Evolutionary conservation across 148 eudicot species (phyloP).

Genomic region (Euryodendron excelsum): DNA sequence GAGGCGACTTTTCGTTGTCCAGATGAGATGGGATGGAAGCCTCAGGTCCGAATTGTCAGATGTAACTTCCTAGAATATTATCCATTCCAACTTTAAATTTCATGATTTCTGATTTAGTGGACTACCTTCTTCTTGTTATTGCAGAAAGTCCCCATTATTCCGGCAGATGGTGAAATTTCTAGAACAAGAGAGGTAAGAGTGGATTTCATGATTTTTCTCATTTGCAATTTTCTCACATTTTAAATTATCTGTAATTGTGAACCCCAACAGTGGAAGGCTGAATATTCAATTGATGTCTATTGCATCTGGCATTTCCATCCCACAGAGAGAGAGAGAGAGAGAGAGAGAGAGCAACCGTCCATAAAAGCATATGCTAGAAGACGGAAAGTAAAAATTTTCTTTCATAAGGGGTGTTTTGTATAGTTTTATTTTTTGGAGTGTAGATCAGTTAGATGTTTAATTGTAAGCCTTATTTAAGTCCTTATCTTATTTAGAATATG

Average conservation of each 20-base stretch:
- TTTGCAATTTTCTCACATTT: neutral
- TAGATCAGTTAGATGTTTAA: too few species aligned
- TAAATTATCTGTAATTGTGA: neutral
- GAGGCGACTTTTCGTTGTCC: constrained; percentile 97
- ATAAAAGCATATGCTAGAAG: too few species aligned
- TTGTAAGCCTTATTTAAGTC: neutral
- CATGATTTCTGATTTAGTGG: constrained; percentile 11
- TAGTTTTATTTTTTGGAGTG: too few species aligned
- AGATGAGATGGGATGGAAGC: constrained; percentile 98
- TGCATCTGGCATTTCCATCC: neutral
- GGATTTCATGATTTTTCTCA: neutral
- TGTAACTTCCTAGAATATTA: neutral
- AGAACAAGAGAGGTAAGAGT: constrained; percentile 65
- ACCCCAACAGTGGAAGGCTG: neutral
- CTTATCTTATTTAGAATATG: too few species aligned
- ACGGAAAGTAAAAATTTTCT: too few species aligned
- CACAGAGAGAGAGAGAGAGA: neutral
- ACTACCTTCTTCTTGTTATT: constrained; percentile 20
- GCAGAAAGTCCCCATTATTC: constrained; percentile 85
- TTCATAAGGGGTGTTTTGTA: too few species aligned
- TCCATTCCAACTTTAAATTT: neutral
- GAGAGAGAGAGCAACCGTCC: too few species aligned
- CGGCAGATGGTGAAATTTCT: constrained; percentile 78
- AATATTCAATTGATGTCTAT: neutral
- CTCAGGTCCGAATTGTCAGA: constrained; percentile 85